Evolutionary conservation across 768 basidiomycete species (phyloP).

Genomic region (Tephrocybe sp.): DNA sequence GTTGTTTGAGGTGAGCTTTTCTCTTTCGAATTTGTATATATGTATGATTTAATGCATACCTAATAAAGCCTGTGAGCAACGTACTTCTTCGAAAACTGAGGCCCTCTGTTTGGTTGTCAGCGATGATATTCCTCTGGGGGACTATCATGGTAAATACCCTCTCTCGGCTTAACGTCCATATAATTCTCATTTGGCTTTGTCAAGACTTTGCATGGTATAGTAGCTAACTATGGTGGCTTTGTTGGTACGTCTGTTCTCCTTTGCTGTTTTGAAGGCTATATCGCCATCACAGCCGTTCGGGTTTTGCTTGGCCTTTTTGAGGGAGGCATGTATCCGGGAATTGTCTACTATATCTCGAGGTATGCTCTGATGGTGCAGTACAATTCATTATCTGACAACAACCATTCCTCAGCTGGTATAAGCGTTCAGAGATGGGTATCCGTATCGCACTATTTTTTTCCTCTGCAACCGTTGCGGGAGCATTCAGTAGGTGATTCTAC

Average conservation of each 20-base stretch:
- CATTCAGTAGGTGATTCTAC: conserved; percentile 51
- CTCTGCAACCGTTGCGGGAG: conserved; percentile 77
- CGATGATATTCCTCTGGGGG: conserved; percentile 50
- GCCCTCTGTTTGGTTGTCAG: conserved; percentile 68
- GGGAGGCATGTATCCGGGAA: conserved; percentile 56
- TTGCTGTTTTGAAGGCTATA: background rate
- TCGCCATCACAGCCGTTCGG: conserved; percentile 51
- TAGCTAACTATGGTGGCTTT: conserved; percentile 60
- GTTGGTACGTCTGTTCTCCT: conserved; percentile 42
- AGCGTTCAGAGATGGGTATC: conserved; percentile 70
- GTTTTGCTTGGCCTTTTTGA: conserved; percentile 65
- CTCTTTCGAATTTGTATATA: background rate
- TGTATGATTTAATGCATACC: background rate
- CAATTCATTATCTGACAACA: background rate
- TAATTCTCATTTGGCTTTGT: background rate
- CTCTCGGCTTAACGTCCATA: background rate
- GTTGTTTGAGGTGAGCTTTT: conserved; percentile 56
- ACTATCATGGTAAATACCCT: conserved; percentile 41
- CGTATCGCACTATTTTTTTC: conserved; percentile 78
- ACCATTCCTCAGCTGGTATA: conserved; percentile 78
- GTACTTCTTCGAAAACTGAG: conserved; percentile 56
- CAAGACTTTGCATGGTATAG: conserved; percentile 64
- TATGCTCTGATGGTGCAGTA: conserved; percentile 18
- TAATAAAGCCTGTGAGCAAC: conserved; percentile 71
- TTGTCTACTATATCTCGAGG: conserved; percentile 67